These are phyloP conservation scores for Stevia rebaudiana DNA, from an alignment of 140 eudicot species.

Conservation along the genomic window DNA sequence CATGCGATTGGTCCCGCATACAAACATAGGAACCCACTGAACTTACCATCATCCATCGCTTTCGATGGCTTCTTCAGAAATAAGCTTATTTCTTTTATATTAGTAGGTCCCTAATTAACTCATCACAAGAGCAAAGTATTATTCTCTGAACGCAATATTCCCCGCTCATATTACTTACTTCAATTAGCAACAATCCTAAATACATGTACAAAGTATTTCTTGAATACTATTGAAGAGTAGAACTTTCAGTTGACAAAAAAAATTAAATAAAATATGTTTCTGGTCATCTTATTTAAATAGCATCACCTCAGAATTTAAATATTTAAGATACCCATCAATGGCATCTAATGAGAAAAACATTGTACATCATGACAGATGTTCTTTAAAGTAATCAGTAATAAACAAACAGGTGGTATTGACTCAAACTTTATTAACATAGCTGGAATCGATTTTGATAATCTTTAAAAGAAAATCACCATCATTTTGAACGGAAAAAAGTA, in stretches of 20 bases:
- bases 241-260: background rate
- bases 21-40: constrained; percentile 26
- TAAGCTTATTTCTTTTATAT: constrained; percentile 5
- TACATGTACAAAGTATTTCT: background rate
- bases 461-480: background rate
- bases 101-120: constrained; percentile 23
- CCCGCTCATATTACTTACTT: constrained; percentile 14
- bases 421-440: background rate
- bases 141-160: constrained; percentile 18
- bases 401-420: constrained; percentile 6
- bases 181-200: constrained; percentile 11
- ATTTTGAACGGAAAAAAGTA: background rate
- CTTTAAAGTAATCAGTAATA: background rate
- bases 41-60: constrained; percentile 12
- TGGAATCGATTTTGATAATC: background rate
- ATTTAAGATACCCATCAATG: background rate
- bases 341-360: background rate
- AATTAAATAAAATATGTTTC: background rate
- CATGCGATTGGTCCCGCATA: constrained; percentile 29
- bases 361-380: background rate
- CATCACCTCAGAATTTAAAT: constrained; percentile 2
- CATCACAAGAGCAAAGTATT: constrained; percentile 30
- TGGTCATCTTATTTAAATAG: background rate
- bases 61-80: background rate
- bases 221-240: constrained; percentile 7